Evolutionary conservation across 768 basidiomycete species (phyloP).

Genomic region (Leucocoprinus leucothites): DNA sequence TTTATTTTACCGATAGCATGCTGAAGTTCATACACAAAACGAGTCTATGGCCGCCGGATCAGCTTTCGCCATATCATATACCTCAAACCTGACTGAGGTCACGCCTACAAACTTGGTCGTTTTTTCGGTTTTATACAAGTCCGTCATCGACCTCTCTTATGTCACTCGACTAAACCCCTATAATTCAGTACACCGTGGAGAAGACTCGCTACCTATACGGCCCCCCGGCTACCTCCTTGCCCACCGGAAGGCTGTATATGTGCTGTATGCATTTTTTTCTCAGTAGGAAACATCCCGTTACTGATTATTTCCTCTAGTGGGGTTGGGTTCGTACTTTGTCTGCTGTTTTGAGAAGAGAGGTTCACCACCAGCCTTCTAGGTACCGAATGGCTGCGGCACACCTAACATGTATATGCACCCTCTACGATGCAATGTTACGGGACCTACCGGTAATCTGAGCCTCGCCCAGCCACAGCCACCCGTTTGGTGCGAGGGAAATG

Average conservation of each 20-base stretch:
- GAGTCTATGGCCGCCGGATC: conserved; percentile 45
- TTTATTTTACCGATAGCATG: not conserved
- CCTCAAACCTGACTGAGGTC: conserved; percentile 35
- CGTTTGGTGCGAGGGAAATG: conserved; percentile 39
- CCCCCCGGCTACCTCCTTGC: conserved; percentile 42
- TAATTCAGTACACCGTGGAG: conserved; percentile 38
- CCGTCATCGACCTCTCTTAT: conserved; percentile 11
- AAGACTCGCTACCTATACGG: conserved; percentile 37
- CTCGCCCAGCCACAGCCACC: conserved; percentile 32
- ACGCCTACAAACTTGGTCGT: conserved; percentile 42
- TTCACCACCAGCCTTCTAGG: conserved; percentile 3
- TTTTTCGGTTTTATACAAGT: conserved; percentile 39
- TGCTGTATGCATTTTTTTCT: conserved; percentile 25
- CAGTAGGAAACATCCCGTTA: no score
- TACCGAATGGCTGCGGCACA: conserved; percentile 30
- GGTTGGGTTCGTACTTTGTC: no score
- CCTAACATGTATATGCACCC: conserved; percentile 46
- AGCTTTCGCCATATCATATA: conserved; percentile 43
- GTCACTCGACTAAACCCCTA: not conserved
- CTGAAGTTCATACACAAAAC: conserved; percentile 41
- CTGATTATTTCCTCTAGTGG: no score
- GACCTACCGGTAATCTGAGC: conserved; percentile 24
- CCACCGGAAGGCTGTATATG: conserved; percentile 41
- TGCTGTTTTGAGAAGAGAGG: no score
- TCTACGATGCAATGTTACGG: conserved; percentile 37